Percentiles rank a stretch among this genome's conserved stretches.
These are phyloP conservation scores for Hevea brasiliensis DNA, from an alignment of 345 rosid species.

Conservation along the genomic window DNA sequence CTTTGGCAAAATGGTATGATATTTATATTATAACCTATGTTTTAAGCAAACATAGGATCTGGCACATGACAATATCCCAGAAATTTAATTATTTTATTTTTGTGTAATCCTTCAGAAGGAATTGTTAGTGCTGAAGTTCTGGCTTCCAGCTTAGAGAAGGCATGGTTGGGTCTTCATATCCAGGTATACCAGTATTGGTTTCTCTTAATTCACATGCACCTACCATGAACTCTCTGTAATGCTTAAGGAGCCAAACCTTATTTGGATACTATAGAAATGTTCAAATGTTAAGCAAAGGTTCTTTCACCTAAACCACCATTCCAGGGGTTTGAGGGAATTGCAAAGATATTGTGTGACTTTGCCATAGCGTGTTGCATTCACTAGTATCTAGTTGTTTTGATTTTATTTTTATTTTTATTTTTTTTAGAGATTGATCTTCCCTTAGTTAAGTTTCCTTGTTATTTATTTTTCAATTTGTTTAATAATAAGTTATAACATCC, in stretches of 20 bases:
- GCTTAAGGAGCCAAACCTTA: neutral
- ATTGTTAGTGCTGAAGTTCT: slow-evolving; percentile 65
- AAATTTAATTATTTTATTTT: slow-evolving; percentile 16
- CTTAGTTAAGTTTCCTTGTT: neutral
- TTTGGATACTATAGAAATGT: neutral
- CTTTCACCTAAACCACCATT: neutral
- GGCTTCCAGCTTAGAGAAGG: slow-evolving; percentile 73
- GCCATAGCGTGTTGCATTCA: neutral
- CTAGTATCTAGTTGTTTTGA: neutral
- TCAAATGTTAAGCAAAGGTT: neutral
- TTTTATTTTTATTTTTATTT: too few relatives aligned
- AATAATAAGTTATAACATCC: too few relatives aligned
- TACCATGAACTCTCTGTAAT: neutral
- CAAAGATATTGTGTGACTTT: neutral
- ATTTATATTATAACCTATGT: slow-evolving; percentile 5
- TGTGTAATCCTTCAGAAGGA: slow-evolving; percentile 52
- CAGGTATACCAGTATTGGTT: slow-evolving; percentile 48
- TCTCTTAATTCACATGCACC: neutral
- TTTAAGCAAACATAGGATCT: neutral
- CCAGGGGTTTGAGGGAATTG: neutral
- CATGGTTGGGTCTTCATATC: slow-evolving; percentile 77
- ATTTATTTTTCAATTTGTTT: too few relatives aligned
- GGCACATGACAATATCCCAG: neutral
- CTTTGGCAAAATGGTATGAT: slow-evolving; percentile 74
- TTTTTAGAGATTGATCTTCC: neutral